A percentile compares a stretch with the other conserved stretches of the same genome.
These are phyloP conservation scores for Entomortierella parvispora DNA, from an alignment of 192 early-diverging fungal genomes.

Conservation along the genomic window DNA sequence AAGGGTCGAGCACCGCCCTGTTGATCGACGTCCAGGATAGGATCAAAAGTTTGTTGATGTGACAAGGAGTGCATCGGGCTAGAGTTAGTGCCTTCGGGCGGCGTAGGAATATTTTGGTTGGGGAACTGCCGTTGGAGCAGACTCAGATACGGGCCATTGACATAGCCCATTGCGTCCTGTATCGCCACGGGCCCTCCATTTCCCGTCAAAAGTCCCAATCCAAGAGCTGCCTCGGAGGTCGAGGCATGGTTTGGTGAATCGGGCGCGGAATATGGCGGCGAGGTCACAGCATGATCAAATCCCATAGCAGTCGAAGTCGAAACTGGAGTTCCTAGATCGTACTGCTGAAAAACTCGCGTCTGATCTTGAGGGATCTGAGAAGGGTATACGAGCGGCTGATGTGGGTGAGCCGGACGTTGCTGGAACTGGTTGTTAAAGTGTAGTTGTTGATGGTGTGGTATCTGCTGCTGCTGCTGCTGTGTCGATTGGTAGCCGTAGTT, in stretches of 20 bases:
- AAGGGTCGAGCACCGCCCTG: constrained; percentile 26
- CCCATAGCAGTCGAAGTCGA: background rate
- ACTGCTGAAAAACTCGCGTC: background rate
- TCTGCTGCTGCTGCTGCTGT: constrained; percentile 14
- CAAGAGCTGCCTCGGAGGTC: constrained; percentile 3
- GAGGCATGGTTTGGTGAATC: constrained; percentile 3
- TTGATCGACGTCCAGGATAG: background rate
- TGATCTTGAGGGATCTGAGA: constrained; percentile 12
- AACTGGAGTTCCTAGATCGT: background rate
- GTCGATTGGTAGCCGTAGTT: background rate
- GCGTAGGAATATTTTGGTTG: constrained; percentile 14
- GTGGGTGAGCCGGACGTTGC: background rate
- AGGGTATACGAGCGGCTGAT: background rate
- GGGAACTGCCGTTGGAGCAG: constrained; percentile 34
- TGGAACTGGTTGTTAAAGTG: background rate
- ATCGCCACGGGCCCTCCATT: constrained; percentile 13
- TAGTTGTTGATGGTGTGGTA: background rate
- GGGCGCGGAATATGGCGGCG: constrained; percentile 20
- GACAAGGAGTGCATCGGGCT: constrained; percentile 13
- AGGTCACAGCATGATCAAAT: constrained; percentile 12
- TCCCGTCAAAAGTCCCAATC: constrained; percentile 12
- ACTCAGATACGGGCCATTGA: constrained; percentile 11
- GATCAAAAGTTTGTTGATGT: constrained; percentile 24
- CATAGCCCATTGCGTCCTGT: constrained; percentile 7
- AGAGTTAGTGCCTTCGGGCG: background rate